A percentile compares a stretch with the other conserved stretches of the same genome.
Conservation (phyloP, 495 filamentous ascomycete genomes). For the Mycothermus thermophilus region DNA sequence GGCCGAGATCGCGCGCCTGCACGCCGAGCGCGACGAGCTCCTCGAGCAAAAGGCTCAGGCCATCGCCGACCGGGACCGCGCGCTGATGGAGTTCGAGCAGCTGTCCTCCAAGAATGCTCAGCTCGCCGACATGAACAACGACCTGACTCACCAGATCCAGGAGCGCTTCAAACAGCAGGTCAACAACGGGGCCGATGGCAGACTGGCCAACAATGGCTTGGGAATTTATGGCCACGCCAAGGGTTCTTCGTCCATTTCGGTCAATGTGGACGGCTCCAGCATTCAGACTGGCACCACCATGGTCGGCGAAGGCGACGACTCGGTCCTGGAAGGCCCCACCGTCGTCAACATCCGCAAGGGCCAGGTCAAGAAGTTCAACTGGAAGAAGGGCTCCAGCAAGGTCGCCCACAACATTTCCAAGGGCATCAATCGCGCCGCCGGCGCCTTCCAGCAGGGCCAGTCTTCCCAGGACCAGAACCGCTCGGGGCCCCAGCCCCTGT, state of each 20-base stretch:
- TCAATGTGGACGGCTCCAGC: constrained; percentile 37
- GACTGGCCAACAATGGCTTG: constrained; percentile 52
- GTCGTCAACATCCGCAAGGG: constrained; percentile 86
- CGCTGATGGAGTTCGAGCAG: constrained; percentile 88
- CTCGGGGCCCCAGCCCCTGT: constrained; percentile 35
- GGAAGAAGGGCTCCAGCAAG: constrained; percentile 91
- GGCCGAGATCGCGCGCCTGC: constrained; percentile 68
- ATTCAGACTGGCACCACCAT: constrained; percentile 30
- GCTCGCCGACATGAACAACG: constrained; percentile 84
- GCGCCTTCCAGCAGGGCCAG: constrained; percentile 39
- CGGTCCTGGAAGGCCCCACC: constrained; percentile 65
- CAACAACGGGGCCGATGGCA: constrained; percentile 38
- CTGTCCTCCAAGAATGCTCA: constrained; percentile 87
- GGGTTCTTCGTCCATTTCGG: constrained; percentile 54
- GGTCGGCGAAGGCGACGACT: constrained; percentile 51
- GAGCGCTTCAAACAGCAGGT: constrained; percentile 74
- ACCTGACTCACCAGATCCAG: constrained; percentile 87
- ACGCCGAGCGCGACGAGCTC: constrained; percentile 66
- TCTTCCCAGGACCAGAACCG: constrained; percentile 26
- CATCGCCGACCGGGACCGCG: constrained; percentile 72
- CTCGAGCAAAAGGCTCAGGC: constrained; percentile 69
- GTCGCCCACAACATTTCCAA: constrained; percentile 90
- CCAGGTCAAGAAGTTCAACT: constrained; percentile 90
- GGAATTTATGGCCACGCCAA: constrained; percentile 73
- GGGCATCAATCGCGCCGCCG: constrained; percentile 71